Evolutionary conservation across 345 rosid genomes (phyloP).

Genomic region (Sonneratia alba): DNA sequence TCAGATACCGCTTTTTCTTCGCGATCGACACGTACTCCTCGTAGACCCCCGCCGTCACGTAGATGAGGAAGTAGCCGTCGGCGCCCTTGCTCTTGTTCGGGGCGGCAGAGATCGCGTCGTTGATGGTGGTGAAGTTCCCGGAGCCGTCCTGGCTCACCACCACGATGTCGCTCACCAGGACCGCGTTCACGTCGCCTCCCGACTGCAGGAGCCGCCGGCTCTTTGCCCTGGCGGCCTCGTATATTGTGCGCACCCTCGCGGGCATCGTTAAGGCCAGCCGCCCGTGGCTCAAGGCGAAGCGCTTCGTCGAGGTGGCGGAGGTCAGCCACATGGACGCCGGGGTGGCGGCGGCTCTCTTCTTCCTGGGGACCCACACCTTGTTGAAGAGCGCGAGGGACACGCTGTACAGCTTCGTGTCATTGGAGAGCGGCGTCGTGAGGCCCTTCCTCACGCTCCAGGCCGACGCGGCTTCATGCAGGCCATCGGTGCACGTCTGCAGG

Average conservation of each 20-base stretch:
- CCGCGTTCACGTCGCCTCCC: constrained; percentile 5
- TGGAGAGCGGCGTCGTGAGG: constrained; percentile 9
- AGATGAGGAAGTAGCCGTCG: constrained; percentile 65
- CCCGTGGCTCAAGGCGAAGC: background rate
- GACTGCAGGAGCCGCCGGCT: constrained; percentile 30
- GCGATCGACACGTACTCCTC: constrained; percentile 60
- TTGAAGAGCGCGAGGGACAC: constrained; percentile 24
- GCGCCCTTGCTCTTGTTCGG: constrained; percentile 54
- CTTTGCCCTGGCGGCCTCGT: background rate
- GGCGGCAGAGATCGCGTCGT: constrained; percentile 55
- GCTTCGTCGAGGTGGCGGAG: background rate
- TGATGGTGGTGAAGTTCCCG: constrained; percentile 56
- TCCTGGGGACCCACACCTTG: constrained; percentile 16
- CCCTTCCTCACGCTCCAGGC: constrained; percentile 9
- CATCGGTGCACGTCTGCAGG: constrained; percentile 26
- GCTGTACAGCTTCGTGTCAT: constrained; percentile 16
- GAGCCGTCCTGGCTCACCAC: constrained; percentile 55
- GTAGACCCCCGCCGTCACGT: constrained; percentile 56
- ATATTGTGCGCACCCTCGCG: background rate
- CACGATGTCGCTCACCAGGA: constrained; percentile 47
- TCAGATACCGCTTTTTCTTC: constrained; percentile 53
- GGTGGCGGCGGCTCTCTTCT: background rate
- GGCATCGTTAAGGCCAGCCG: constrained; percentile 4
- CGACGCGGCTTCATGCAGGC: constrained; percentile 14
- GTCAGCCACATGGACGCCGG: background rate